These are phyloP conservation scores for Ophioceras dolichostomum DNA, from an alignment of 2,329 filamentous ascomycete species.

Conservation along the genomic window DNA sequence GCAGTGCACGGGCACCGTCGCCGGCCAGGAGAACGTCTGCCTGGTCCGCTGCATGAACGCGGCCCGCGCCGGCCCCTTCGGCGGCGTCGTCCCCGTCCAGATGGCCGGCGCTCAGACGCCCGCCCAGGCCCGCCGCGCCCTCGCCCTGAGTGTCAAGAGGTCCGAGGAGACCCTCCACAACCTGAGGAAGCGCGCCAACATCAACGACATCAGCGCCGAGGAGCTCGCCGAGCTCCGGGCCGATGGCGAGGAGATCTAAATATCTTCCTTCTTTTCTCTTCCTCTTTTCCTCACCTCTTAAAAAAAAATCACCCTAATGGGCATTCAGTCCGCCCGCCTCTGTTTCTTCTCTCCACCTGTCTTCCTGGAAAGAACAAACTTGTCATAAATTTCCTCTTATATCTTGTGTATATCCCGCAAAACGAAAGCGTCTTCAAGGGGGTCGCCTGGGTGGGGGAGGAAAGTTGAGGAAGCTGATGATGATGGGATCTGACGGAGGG, in stretches of 20 bases:
- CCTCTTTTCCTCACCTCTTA: no score
- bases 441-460: no score
- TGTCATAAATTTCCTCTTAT: no score
- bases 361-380: no score
- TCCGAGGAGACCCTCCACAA: conserved; percentile 7
- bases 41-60: conserved; percentile 51
- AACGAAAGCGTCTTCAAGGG: no score
- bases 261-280: no score
- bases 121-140: conserved; percentile 11
- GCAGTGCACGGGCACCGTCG: conserved; percentile 46
- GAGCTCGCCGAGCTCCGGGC: conserved; percentile 10
- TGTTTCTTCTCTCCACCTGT: no score
- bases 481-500: no score
- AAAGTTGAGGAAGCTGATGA: no score
- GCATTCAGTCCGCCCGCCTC: no score
- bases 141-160: conserved; percentile 14
- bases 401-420: no score
- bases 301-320: no score
- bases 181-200: conserved; percentile 8
- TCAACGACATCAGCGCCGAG: conserved; percentile 6
- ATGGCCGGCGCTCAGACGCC: conserved; percentile 6
- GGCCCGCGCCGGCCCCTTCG: conserved; percentile 48
- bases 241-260: conserved; percentile 10
- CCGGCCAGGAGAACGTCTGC: conserved; percentile 46
- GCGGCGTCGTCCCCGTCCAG: conserved; percentile 26